phyloP scores from a whole-genome alignment of 805 yeast species.

The Cyberlindnera lachancei region DNA sequence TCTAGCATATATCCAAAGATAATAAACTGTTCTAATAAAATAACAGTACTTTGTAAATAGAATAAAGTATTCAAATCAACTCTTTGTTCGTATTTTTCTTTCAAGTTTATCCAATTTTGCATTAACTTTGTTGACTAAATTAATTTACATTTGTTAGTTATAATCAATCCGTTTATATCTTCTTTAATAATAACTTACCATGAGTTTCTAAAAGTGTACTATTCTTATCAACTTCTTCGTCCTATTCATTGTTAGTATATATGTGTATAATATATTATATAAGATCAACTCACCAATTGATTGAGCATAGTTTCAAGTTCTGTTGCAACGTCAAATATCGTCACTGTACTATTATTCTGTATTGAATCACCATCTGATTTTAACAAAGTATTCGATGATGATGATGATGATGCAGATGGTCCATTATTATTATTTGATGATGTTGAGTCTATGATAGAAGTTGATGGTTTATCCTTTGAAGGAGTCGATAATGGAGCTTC shows the following conservation, averaged over 20 bases:
- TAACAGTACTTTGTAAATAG: too few relatives aligned
- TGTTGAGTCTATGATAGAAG: not conserved
- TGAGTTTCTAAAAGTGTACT: slow-evolving; percentile 2
- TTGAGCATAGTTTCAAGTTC: slow-evolving; percentile 22
- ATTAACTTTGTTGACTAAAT: slow-evolving; percentile 18
- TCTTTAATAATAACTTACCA: not conserved
- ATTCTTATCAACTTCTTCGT: slow-evolving; percentile 16
- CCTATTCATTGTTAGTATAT: slow-evolving; percentile 2
- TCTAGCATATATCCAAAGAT: too few relatives aligned
- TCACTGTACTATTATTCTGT: slow-evolving; percentile 9
- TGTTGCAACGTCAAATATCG: slow-evolving; percentile 27
- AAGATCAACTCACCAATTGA: slow-evolving; percentile 5
- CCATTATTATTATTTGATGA: too few relatives aligned
- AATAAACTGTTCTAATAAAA: too few relatives aligned
- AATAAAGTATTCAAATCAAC: not conserved
- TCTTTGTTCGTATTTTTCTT: slow-evolving; percentile 5
- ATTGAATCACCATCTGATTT: not conserved
- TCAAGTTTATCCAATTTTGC: slow-evolving; percentile 21
- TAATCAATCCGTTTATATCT: not conserved
- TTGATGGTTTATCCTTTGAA: slow-evolving; percentile 3
- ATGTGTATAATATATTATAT: not conserved
- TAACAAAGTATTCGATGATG: not conserved
- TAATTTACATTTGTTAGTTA: slow-evolving; percentile 3
- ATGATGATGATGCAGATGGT: too few relatives aligned
- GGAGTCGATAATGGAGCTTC: slow-evolving; percentile 11